Evolutionary conservation across 345 rosid species (phyloP).

Genomic region (Pistacia integerrima): DNA sequence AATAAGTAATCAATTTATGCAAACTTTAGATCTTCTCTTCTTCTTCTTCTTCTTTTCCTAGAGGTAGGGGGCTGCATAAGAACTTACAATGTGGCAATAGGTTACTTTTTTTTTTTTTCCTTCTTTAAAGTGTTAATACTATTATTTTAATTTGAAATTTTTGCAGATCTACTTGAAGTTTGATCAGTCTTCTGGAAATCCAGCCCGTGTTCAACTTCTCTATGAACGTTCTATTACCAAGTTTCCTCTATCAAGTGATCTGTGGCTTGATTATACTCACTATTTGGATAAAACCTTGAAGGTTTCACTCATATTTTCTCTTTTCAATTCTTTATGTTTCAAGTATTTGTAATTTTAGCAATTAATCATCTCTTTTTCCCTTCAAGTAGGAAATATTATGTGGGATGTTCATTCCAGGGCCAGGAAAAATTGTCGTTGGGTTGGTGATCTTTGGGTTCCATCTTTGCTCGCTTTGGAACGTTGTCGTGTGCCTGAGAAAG

Average conservation of each 20-base stretch:
- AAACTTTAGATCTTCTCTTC: too few species aligned
- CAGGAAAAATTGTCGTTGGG: constrained; percentile 84
- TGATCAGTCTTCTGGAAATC: constrained; percentile 78
- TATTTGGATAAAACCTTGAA: constrained; percentile 85
- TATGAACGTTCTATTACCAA: constrained; percentile 85
- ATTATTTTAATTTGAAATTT: not conserved
- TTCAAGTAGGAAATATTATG: constrained; percentile 72
- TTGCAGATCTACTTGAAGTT: constrained; percentile 43
- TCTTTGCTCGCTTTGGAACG: too few species aligned
- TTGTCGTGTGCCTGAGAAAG: too few species aligned
- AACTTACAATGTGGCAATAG: too few species aligned
- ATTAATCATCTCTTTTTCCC: constrained; percentile 30
- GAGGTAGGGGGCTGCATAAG: too few species aligned
- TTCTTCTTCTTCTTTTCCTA: too few species aligned
- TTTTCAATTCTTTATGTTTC: not conserved
- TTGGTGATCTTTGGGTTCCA: constrained; percentile 34
- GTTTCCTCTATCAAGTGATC: constrained; percentile 78
- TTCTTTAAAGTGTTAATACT: not conserved
- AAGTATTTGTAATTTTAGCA: not conserved
- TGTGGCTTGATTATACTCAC: constrained; percentile 73
- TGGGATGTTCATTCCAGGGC: constrained; percentile 79
- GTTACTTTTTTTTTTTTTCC: too few species aligned
- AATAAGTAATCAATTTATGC: too few species aligned
- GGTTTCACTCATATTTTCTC: constrained; percentile 42
- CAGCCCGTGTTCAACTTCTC: constrained; percentile 76